Conservation (phyloP, 2,329 filamentous ascomycete genomes). For the Arthroderma sp. region DNA sequence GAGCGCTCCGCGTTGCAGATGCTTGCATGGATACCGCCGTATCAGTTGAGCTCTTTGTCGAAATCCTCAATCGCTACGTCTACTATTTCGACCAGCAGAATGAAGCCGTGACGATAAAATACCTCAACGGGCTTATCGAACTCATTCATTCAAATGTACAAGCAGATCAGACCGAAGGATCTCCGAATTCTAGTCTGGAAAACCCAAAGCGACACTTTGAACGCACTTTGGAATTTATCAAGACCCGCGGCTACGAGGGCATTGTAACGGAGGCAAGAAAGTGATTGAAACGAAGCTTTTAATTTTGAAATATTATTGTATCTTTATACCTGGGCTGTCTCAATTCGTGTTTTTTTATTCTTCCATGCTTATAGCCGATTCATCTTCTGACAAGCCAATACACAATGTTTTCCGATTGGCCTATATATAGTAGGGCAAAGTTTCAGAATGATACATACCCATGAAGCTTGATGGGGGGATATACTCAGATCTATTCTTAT, state of each 20-base stretch:
- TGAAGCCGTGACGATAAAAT: slow-evolving; percentile 95
- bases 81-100: slow-evolving; percentile 99
- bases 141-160: slow-evolving; percentile 93
- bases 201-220: slow-evolving; percentile 88
- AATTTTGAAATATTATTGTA: not conserved
- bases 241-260: slow-evolving; percentile 81
- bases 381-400: too few relatives aligned
- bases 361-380: too few relatives aligned
- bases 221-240: slow-evolving; percentile 87
- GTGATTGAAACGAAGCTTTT: slow-evolving; percentile 9
- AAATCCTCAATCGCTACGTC: slow-evolving; percentile 95
- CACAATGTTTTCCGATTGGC: too few relatives aligned
- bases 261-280: slow-evolving; percentile 57
- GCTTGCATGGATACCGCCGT: slow-evolving; percentile 98
- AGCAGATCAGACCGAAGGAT: slow-evolving; percentile 57
- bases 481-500: too few relatives aligned
- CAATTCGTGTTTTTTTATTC: too few relatives aligned
- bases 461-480: too few relatives aligned
- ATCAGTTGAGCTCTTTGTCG: slow-evolving; percentile 93
- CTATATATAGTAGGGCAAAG: too few relatives aligned
- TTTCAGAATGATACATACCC: too few relatives aligned
- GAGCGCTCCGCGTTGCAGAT: slow-evolving; percentile 87
- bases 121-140: slow-evolving; percentile 94
- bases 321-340: too few relatives aligned
- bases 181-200: slow-evolving; percentile 60